These are phyloP conservation scores for Bipolaris cookei DNA, from an alignment of 2,329 filamentous ascomycete genomes.

Conservation along the genomic window DNA sequence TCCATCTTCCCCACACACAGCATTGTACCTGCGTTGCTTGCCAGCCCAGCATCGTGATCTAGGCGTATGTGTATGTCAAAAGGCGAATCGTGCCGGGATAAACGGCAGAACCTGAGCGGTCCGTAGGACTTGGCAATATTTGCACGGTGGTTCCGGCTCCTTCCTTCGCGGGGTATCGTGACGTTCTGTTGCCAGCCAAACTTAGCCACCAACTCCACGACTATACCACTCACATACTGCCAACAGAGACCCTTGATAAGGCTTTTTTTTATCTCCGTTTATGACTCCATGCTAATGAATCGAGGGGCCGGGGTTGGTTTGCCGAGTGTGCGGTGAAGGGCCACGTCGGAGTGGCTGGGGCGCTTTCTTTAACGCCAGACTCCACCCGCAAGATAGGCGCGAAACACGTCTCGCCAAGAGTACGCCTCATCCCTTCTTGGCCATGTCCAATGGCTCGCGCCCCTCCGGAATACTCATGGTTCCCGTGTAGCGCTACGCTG, in stretches of 20 bases:
- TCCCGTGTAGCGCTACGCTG: conserved; percentile 15
- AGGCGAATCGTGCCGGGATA: conserved; percentile 1
- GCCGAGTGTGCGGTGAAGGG: conserved; percentile 4
- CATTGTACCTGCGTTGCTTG: conserved; percentile 9
- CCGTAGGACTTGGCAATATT: conserved; percentile 12
- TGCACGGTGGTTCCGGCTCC: conserved; percentile 6
- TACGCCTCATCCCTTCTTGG: conserved; percentile 6
- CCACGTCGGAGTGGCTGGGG: conserved; percentile 14
- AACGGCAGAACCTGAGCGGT: conserved; percentile 2
- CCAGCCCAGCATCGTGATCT: conserved; percentile 2
- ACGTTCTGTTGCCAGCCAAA: conserved; percentile 8
- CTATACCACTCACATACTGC: neutral
- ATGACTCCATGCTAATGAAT: neutral
- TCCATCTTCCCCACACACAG: neutral
- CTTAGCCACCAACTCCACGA: neutral
- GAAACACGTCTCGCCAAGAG: conserved; percentile 4
- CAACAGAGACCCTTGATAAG: neutral
- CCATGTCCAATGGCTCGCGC: conserved; percentile 15
- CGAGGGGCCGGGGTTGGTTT: neutral
- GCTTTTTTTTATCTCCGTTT: neutral
- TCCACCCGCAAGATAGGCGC: conserved; percentile 5
- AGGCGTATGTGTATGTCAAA: neutral
- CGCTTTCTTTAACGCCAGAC: conserved; percentile 10
- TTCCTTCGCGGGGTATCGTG: conserved; percentile 14
- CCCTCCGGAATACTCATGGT: conserved; percentile 8